Base-by-base conservation (phyloP, 257 asterid genomes). In the Buddleja alternifolia region DNA sequence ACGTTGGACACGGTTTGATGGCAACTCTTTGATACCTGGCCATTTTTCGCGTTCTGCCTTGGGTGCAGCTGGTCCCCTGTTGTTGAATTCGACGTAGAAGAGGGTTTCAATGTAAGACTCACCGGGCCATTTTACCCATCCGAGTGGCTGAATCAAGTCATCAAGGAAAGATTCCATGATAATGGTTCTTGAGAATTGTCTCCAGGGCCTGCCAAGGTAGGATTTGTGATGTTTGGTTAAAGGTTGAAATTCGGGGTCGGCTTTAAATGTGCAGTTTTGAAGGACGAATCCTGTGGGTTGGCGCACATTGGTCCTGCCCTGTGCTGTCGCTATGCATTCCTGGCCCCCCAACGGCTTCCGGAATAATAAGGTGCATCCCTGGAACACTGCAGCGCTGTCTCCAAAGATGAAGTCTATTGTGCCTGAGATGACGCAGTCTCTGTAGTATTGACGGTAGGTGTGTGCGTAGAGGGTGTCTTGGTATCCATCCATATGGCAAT, bases 401-500 rank as follows among this genome's bases (percentile, higher is more conserved):
- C 98, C 96, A 5, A 92, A 92, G 4, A 92, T 58, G 80, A 85
- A 92, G 75, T 92, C 98, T 24, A 92, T 80, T 48, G 98, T 92
- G 73, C 98, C 98, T 0, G 96, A 84, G 82, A 92, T 84, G 4
- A 34, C 25, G 57, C 98, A 92, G 56, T 89, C 77, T 1, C 93
- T 63, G 60, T 89, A 92, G 82, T 75, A 92, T 14, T 92, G 98
- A 25, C 98, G 89, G 56, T 92, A 88, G 15, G 90, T 78, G 60
- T 92, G 96, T 5, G 80, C 74, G 39, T 86, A 92, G 48, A 92
- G 92, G 0, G 95, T 89, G 81, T 87, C 95, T 65, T 92, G 98
- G 80, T 87, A 84, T 1, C 95, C 98, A 48, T 92, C 93, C 75
- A 92, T 81, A 6, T 83, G 92, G 61, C 97, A 89, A 42, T 88